Evolutionary conservation across 495 filamentous ascomycete species (phyloP).

Genomic region (Penicillium psychrofluorescens): DNA sequence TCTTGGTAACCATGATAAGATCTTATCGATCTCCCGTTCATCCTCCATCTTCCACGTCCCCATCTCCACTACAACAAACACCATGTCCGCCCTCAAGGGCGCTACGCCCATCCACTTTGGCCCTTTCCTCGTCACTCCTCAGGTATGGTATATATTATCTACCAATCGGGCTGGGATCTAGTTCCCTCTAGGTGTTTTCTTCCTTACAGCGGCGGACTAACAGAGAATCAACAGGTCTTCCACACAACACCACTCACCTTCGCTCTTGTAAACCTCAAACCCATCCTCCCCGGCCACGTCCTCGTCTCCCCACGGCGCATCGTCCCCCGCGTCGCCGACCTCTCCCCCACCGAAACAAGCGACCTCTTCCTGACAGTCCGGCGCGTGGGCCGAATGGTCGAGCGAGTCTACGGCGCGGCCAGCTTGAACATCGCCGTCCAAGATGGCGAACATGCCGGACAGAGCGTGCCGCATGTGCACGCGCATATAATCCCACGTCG

Average conservation of each 20-base stretch:
- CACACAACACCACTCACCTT: conserved; percentile 69
- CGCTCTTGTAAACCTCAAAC: conserved; percentile 90
- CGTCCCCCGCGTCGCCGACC: conserved; percentile 67
- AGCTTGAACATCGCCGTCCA: conserved; percentile 90
- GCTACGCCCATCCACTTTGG: conserved; percentile 36
- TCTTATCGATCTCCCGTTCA: conserved; percentile 10
- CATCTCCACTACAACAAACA: neutral
- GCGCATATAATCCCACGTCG: conserved; percentile 85
- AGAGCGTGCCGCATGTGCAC: conserved; percentile 88
- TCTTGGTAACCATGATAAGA: conserved; percentile 1
- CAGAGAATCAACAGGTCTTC: conserved; percentile 56
- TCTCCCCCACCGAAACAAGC: conserved; percentile 62
- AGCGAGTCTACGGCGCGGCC: conserved; percentile 56
- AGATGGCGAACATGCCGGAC: conserved; percentile 81
- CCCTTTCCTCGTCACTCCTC: conserved; percentile 38
- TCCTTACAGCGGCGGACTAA: too few relatives aligned
- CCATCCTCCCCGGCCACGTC: conserved; percentile 87
- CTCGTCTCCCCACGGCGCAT: conserved; percentile 57
- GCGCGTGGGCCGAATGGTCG: conserved; percentile 69
- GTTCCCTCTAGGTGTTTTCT: too few relatives aligned
- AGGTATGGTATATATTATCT: conserved; percentile 17
- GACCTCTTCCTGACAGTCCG: conserved; percentile 85
- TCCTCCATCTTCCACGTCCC: neutral
- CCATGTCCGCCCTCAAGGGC: conserved; percentile 22
- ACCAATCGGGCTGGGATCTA: too few relatives aligned